Base-by-base conservation (phyloP, 345 rosid species). In the Punica granatum region DNA sequence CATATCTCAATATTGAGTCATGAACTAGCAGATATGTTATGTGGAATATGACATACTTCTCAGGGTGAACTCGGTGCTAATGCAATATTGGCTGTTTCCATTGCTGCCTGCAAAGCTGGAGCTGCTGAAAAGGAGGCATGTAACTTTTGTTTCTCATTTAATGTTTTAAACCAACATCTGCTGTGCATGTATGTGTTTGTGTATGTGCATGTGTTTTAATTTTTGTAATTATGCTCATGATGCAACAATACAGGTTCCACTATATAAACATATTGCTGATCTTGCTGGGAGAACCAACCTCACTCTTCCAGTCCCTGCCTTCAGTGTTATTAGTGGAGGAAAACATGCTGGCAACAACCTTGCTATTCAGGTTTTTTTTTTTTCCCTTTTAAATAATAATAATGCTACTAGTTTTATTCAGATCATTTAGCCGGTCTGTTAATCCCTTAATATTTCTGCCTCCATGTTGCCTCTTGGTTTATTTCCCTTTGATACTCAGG, bases 31-130 rank as follows among this genome's bases (percentile, higher is more conserved):
- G 32, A 54, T 54, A 54, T 54, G 21, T 54, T 54, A 56, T 18
- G 32, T 26, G 61, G 61, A 56, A 26, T 56, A 31, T 36, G 26
- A 53, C 35, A 62, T 69, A 69, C 16, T 71, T 72, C 56, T 70
- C 85, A 89, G 99, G 69, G 76, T 75, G 97, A 92, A 73, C 98
- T 94, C 66, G 99, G 98, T 60, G 93, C 85, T 58, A 94, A 94
- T 75, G 98, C 99, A 67, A 83, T 92, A 62, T 72, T 89, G 73
- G 99, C 99, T 71, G 97, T 94, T 59, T 89, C 99, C 41, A 83
- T 94, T 61, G 98, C 99, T 80, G 99, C 98, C 60, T 94, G 99
- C 80, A 94, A 88, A 77, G 99, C 99, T 77, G 99, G 99, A 60
- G 99, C 99, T 76, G 99, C 97, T 73, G 96, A 86, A 83, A 94